These are phyloP conservation scores for Inga oerstediana DNA, from an alignment of 306 rosid species.

Conservation along the genomic window DNA sequence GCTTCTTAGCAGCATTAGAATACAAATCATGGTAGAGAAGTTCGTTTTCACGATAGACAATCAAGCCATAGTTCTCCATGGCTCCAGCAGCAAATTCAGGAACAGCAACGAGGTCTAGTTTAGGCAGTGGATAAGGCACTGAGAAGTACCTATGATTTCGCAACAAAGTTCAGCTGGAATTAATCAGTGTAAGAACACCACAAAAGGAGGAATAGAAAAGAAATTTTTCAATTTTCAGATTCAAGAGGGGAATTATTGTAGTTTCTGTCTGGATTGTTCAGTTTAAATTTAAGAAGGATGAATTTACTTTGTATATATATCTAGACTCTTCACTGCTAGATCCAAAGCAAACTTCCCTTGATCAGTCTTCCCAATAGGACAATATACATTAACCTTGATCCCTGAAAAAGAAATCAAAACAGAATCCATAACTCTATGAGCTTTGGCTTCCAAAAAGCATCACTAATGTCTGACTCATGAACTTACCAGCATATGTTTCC, in stretches of 20 bases:
- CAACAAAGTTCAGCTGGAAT: not conserved
- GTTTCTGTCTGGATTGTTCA: not conserved
- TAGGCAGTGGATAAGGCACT: conserved; percentile 53
- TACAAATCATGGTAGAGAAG: conserved; percentile 53
- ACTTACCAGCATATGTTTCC: conserved; percentile 54
- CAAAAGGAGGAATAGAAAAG: not conserved
- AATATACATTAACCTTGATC: conserved; percentile 50
- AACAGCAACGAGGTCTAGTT: conserved; percentile 64
- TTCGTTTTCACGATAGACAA: conserved; percentile 54
- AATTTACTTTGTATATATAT: conserved; percentile 48
- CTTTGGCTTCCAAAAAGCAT: not conserved
- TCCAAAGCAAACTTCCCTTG: conserved; percentile 56
- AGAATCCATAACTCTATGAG: not conserved
- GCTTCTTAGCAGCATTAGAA: conserved; percentile 51
- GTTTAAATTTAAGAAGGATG: not conserved
- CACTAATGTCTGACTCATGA: not conserved
- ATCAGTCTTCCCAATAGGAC: conserved; percentile 59
- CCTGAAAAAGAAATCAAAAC: conserved; percentile 43
- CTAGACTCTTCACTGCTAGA: conserved; percentile 57
- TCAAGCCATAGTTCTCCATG: conserved; percentile 76
- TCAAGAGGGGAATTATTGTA: not conserved
- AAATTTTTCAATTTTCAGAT: not conserved
- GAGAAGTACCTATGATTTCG: conserved; percentile 56
- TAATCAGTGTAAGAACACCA: not conserved
- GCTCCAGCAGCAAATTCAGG: conserved; percentile 69